These are phyloP conservation scores for Ogataea nitratoaversa DNA, from an alignment of 805 yeast genomes.

Conservation along the genomic window DNA sequence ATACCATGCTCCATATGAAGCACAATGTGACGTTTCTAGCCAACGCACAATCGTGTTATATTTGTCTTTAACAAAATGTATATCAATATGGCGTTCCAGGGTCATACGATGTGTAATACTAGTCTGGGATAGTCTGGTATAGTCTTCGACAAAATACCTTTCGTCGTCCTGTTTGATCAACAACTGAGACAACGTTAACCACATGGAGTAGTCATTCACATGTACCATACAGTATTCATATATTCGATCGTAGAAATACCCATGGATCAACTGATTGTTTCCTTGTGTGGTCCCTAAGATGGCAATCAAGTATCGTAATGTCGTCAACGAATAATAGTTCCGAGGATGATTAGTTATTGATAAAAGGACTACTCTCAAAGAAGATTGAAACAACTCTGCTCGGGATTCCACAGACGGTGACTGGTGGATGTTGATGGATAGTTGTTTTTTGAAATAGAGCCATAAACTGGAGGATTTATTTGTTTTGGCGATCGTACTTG, in stretches of 20 bases:
- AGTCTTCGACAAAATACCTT: constrained; percentile 9
- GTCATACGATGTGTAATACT: background rate
- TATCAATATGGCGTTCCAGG: constrained; percentile 1
- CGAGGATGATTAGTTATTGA: constrained; percentile 39
- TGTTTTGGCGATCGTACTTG: constrained; percentile 23
- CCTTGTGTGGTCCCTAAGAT: constrained; percentile 1
- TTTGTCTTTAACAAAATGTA: background rate
- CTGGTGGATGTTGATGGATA: no score
- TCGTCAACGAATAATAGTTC: constrained; percentile 48
- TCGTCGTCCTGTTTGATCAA: constrained; percentile 7
- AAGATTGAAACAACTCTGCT: background rate
- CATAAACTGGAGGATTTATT: constrained; percentile 34
- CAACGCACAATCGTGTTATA: constrained; percentile 9
- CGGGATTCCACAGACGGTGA: no score
- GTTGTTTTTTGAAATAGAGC: constrained; percentile 21
- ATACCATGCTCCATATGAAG: constrained; percentile 12
- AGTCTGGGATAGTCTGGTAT: background rate
- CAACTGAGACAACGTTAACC: constrained; percentile 17
- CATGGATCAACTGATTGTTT: background rate
- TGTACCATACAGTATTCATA: constrained; percentile 10
- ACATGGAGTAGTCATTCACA: constrained; percentile 20
- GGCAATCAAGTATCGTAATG: constrained; percentile 24
- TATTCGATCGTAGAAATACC: background rate
- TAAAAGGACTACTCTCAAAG: constrained; percentile 20
- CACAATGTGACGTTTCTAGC: constrained; percentile 7